Evolutionary conservation across 2,329 filamentous ascomycete genomes (phyloP), one percentile per base, ranked within the genome.

Genomic region (Penicillium hordei): DNA sequence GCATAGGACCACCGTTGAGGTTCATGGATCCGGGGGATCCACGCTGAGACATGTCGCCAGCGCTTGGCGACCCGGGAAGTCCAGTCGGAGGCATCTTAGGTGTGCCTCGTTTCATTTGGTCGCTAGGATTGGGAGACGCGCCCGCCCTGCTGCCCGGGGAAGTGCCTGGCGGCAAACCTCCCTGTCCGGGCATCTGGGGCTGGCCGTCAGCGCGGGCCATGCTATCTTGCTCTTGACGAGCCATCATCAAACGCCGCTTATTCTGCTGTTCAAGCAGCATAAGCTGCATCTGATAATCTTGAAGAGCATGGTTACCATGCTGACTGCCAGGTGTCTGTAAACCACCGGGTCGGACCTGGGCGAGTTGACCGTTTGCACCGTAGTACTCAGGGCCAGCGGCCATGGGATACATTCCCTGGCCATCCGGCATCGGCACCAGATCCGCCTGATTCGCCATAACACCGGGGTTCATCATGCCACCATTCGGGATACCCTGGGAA

Each of bases 401-500:
- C 70, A 79, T 73, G 36, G 72, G 73, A 64, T 78, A 74, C 65
- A 76, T 70, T 65, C 65, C 73, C 63, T 78, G 76, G 52, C 70
- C 85, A 65, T 92, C 88, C 60, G 88, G 85, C 70, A 88, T 89
- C 68, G 86, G 79, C 79, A 94, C 89, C 87, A 96, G 90, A 43
- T 92, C 94, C 65, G 88, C 88, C 79, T 94, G 90, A 59, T 83
- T 85, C 64, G 86, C 86, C 68, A 91, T 89, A 52, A 79, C 74
- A 65, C 85, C 87, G 61, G 68, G 85, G 77, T 82, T 85, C 76
- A 81, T 81, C 77, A 86, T 83, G 75, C 83, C 81, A 89, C 83
- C 81, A 89, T 86, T 91, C 66, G 86, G 86, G 83, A 93, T 89
- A 75, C 86, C 85, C 81, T 91, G 90, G 75, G 87, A 89, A 73